A percentile compares a stretch with the other conserved stretches of the same genome.
Evolutionary conservation across 306 rosid species (phyloP).

Genomic region (Calophaca sinica): DNA sequence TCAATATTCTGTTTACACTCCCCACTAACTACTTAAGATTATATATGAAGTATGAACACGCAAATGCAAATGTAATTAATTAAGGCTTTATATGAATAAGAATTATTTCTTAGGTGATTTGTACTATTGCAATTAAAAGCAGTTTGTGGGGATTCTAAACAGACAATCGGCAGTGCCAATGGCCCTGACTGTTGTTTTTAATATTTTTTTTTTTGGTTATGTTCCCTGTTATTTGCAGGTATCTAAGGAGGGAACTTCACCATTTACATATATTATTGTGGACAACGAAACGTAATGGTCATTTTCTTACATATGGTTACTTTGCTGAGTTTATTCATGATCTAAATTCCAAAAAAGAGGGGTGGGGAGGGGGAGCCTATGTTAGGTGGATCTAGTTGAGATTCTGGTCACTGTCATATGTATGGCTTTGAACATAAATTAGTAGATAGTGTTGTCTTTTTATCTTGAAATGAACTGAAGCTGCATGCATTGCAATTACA

Average conservation of each 20-base stretch:
- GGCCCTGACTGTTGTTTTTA: neutral
- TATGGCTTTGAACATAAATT: slow-evolving; percentile 36
- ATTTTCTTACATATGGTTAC: slow-evolving; percentile 34
- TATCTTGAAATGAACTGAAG: slow-evolving; percentile 35
- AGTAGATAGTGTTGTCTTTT: slow-evolving; percentile 1
- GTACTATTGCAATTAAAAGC: slow-evolving; percentile 30
- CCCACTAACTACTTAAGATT: slow-evolving; percentile 13
- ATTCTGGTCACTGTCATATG: slow-evolving; percentile 23
- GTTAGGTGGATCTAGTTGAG: slow-evolving; percentile 36
- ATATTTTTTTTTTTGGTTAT: slow-evolving; percentile 25
- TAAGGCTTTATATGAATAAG: neutral
- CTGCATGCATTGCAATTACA: neutral
- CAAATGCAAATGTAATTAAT: slow-evolving; percentile 4
- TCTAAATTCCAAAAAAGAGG: neutral
- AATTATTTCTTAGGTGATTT: neutral
- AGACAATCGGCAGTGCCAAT: slow-evolving; percentile 7
- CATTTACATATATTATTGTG: slow-evolving; percentile 86
- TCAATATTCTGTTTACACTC: slow-evolving; percentile 36
- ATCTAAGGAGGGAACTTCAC: slow-evolving; percentile 80
- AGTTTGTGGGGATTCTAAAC: slow-evolving; percentile 21
- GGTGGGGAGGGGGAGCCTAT: neutral
- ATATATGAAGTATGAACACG: neutral
- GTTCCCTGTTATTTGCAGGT: slow-evolving; percentile 65
- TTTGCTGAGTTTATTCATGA: slow-evolving; percentile 30
- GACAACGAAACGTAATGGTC: slow-evolving; percentile 83